A percentile compares a stretch with the other conserved stretches of the same genome.
phyloP scores from a whole-genome alignment of 306 rosid species.

The Pyrus communis region DNA sequence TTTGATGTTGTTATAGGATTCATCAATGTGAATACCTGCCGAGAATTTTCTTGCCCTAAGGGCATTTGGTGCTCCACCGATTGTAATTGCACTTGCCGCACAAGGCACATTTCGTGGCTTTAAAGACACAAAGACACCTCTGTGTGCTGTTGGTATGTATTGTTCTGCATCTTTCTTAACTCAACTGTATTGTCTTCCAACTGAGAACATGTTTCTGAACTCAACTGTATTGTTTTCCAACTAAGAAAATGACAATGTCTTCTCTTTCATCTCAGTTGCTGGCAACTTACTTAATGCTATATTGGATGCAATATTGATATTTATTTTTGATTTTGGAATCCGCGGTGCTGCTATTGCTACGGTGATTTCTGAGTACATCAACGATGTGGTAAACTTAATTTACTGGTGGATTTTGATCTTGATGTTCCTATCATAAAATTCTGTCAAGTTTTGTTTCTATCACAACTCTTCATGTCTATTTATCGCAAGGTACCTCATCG shows the following conservation, averaged over 20 bases:
- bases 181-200: not conserved
- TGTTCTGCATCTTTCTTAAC: no score
- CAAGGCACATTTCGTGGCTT: conserved; percentile 97
- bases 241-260: conserved; percentile 18
- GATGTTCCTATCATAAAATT: conserved; percentile 23
- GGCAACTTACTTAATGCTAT: conserved; percentile 72
- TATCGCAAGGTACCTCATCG: conserved; percentile 64
- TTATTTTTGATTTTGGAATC: conserved; percentile 57
- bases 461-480: conserved; percentile 12
- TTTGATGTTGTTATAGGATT: conserved; percentile 47
- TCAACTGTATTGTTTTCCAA: not conserved
- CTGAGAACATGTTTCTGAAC: no score
- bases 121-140: conserved; percentile 84
- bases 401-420: conserved; percentile 21
- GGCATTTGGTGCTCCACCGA: conserved; percentile 88
- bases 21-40: conserved; percentile 80
- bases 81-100: conserved; percentile 87
- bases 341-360: conserved; percentile 83
- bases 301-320: conserved; percentile 68
- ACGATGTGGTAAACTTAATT: conserved; percentile 73
- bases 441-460: conserved; percentile 18
- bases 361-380: conserved; percentile 92
- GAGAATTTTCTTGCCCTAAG: conserved; percentile 75
- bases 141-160: conserved; percentile 76
- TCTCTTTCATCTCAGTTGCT: conserved; percentile 42